A percentile compares a stretch with the other conserved stretches of the same genome.
Evolutionary conservation across 208 protist species (phyloP).

Genomic region (Acanthamoeba lugdunensis): DNA sequence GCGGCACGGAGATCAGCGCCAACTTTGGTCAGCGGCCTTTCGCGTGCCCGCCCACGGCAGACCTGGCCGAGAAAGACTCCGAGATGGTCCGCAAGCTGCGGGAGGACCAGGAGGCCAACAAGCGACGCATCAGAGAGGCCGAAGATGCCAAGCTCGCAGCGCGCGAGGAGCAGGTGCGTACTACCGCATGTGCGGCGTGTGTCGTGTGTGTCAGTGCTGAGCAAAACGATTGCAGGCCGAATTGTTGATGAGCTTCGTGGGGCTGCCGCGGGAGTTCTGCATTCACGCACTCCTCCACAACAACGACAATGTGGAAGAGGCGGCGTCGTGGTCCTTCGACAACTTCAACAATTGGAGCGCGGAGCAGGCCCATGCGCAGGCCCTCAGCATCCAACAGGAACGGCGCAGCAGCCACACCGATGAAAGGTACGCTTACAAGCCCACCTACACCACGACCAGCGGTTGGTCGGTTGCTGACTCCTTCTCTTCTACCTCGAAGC

Average conservation of each 20-base stretch:
- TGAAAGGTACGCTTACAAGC: neutral
- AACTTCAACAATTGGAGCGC: conserved; percentile 65
- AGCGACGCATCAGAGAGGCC: conserved; percentile 9
- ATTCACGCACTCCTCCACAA: conserved; percentile 58
- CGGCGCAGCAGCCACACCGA: conserved; percentile 31
- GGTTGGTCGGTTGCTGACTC: neutral
- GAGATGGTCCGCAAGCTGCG: conserved; percentile 64
- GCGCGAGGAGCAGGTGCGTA: conserved; percentile 23
- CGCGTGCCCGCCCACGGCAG: conserved; percentile 2
- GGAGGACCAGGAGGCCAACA: conserved; percentile 33
- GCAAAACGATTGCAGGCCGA: neutral
- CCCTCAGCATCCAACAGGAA: conserved; percentile 57
- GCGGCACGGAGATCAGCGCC: conserved; percentile 55
- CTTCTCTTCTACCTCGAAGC: neutral
- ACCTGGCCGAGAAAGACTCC: conserved; percentile 42
- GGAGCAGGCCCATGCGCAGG: conserved; percentile 40
- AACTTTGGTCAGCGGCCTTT: conserved; percentile 28
- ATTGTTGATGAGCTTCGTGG: conserved; percentile 67
- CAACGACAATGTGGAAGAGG: conserved; percentile 69
- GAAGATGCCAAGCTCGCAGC: conserved; percentile 26
- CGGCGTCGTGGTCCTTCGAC: conserved; percentile 58
- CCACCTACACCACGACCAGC: neutral
- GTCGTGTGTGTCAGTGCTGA: neutral
- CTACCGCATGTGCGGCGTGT: neutral
- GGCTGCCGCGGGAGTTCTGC: conserved; percentile 60